Percentiles rank a stretch among this genome's conserved stretches.
Evolutionary conservation across 371 early-diverging fungal genomes (phyloP).

Genomic region (Smittium mucronatum): DNA sequence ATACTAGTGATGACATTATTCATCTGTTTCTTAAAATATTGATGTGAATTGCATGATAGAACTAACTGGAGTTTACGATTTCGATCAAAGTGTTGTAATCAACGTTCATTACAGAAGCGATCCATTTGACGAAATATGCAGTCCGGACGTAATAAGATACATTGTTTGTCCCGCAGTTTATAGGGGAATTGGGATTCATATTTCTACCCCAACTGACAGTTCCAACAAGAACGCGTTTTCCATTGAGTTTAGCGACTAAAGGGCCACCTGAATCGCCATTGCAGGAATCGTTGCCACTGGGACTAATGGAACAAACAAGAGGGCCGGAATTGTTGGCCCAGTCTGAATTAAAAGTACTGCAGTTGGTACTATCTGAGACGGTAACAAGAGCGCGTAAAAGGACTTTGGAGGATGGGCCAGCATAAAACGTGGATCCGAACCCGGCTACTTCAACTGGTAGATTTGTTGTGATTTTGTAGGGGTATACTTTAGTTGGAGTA

Average conservation of each 20-base stretch:
- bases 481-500: too few species aligned
- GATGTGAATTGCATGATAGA: too few species aligned
- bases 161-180: not conserved
- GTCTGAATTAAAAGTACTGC: not conserved
- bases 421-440: not conserved
- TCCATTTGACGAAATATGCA: not conserved
- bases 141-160: not conserved
- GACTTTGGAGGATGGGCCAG: not conserved
- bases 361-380: not conserved
- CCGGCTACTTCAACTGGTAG: slow-evolving; percentile 3
- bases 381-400: not conserved
- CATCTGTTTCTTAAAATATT: too few species aligned
- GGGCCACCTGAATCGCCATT: slow-evolving; percentile 39
- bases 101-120: not conserved
- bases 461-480: too few species aligned
- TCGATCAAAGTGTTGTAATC: too few species aligned
- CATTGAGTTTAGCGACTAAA: slow-evolving; percentile 19
- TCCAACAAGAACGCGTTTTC: slow-evolving; percentile 22
- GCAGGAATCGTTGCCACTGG: slow-evolving; percentile 31
- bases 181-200: not conserved
- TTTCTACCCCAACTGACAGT: slow-evolving; percentile 23
- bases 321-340: slow-evolving; percentile 13
- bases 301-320: slow-evolving; percentile 29
- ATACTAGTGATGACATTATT: too few species aligned
- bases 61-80: too few species aligned